Evolutionary conservation across 352 stramenopile genomes (phyloP), one percentile per base, ranked within the genome.

Genomic region (Lagenidium giganteum): DNA sequence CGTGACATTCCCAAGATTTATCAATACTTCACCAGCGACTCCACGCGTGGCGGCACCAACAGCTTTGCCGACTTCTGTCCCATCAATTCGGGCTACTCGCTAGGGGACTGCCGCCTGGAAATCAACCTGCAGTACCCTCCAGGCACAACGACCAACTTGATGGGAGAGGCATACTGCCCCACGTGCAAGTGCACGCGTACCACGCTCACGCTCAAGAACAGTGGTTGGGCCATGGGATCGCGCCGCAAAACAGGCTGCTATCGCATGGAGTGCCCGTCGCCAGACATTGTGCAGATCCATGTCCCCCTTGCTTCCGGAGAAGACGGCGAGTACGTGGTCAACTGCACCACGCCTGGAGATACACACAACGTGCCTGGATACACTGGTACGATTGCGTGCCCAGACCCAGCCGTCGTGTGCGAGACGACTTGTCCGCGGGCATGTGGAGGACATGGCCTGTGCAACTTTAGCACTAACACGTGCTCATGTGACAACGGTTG

Each of bases 51-150:
- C 27, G 76, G 75, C 8, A 64, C 69, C 28, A 75, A 82, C 41
- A 64, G 80, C 13, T 91, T 77, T 30, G 70, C 78, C 0, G 78
- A 93, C 50, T 93, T 67, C 42, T 93, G 78, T 32, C 81, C 81
- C 4, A 70, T 91, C 34, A 88, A 89, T 32, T 67, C 76, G 25
- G 81, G 76, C 30, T 90, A 78, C 45, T 51, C 58, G 8, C 63
- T 63, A 18, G 78, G 78, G 29, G 78, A 93, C 50, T 93, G 81
- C 51, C 57, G 60, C n/a, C 61, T 73, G 30, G 46, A 60, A 7
- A 47, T 31, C 27, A 93, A 93, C 35, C 62, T 93, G 12, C 49
- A 66, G 0, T 44, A 54, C 7, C 65, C 77, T 1, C 34, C 49
- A 0, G 60, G 61, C 17, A 85, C 75, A 13, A 64, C 37, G 7